Conservation (phyloP, 805 yeast species). For the Isabelozyma rhagii region DNA sequence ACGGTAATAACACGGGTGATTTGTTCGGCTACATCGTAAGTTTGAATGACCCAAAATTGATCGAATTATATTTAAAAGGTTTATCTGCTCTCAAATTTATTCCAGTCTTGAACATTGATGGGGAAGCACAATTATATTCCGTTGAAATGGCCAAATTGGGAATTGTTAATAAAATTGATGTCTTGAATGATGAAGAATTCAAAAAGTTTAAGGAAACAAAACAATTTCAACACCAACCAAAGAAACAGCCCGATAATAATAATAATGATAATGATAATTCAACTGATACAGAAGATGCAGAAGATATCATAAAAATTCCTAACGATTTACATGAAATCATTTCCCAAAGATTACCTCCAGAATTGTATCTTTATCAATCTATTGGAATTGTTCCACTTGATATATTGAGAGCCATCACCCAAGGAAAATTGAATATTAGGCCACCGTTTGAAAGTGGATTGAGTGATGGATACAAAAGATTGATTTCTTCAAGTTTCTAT, state of each 20-base stretch:
- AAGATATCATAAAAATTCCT: constrained; percentile 46
- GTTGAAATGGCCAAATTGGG: constrained; percentile 40
- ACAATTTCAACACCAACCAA: background rate
- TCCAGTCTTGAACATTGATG: constrained; percentile 70
- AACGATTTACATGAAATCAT: constrained; percentile 77
- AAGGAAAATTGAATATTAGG: constrained; percentile 59
- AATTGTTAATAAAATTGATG: constrained; percentile 13
- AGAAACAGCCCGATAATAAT: background rate
- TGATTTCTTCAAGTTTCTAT: constrained; percentile 45
- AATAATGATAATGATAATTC: background rate
- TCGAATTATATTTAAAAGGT: constrained; percentile 62
- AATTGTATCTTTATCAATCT: constrained; percentile 75
- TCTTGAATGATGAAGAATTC: constrained; percentile 11
- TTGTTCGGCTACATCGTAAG: constrained; percentile 46
- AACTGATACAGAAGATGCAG: background rate
- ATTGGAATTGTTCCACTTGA: constrained; percentile 68
- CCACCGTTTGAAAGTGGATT: constrained; percentile 65
- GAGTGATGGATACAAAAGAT: constrained; percentile 53
- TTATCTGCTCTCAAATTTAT: constrained; percentile 63
- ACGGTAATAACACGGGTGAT: constrained; percentile 19
- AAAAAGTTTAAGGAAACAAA: constrained; percentile 1
- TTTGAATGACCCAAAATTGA: constrained; percentile 42
- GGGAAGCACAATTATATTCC: constrained; percentile 59
- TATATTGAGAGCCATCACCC: constrained; percentile 62
- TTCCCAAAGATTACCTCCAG: constrained; percentile 84